Conservation (phyloP, 2,329 filamentous ascomycete species). For the Fusarium floridanum region DNA sequence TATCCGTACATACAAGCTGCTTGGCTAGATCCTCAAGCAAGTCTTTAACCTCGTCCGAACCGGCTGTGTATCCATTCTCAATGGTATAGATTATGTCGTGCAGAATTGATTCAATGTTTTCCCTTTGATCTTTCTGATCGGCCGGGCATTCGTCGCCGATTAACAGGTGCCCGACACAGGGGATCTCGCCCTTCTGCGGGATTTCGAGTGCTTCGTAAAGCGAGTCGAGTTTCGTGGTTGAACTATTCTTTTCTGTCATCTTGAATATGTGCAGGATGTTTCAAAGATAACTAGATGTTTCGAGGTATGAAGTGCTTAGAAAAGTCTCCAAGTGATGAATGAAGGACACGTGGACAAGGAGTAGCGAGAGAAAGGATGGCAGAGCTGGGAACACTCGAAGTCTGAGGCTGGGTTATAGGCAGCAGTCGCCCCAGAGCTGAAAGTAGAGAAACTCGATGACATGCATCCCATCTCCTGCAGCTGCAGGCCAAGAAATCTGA, state of each 20-base stretch:
- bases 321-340: neutral
- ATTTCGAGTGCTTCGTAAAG: conserved; percentile 16
- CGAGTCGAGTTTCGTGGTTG: neutral
- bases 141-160: neutral
- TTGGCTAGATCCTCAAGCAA: neutral
- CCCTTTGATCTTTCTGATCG: neutral
- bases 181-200: neutral
- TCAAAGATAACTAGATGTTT: neutral
- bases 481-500: conserved; percentile 10
- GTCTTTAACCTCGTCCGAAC: neutral
- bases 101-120: neutral
- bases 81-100: neutral
- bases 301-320: neutral
- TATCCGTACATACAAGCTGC: neutral
- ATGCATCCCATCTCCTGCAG: conserved; percentile 14
- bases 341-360: neutral
- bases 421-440: neutral
- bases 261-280: neutral
- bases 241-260: neutral
- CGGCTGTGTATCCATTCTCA: neutral
- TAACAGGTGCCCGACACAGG: neutral
- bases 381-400: neutral
- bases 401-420: conserved; percentile 6
- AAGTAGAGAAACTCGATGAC: neutral
- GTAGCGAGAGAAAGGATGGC: neutral